Base-by-base conservation (phyloP, 306 rosid species). In the Sindora glabra region DNA sequence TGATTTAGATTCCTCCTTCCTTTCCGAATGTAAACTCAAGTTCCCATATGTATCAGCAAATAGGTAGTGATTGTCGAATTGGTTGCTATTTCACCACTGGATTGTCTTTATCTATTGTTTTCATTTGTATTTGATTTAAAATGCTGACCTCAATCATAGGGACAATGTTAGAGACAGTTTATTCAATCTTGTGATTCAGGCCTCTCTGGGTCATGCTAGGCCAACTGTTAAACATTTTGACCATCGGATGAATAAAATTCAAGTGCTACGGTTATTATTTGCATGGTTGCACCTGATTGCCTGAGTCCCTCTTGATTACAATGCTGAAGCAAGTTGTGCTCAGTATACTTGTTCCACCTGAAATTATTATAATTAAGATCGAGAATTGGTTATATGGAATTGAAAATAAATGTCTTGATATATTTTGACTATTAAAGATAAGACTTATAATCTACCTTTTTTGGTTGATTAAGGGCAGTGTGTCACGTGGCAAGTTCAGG, bases 351-450 rank as follows among this genome's bases (percentile, higher is more conserved):
- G 10, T 39, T 27, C 27, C 4, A 23, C 10, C 60, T 54, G 22
- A 55, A 29, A 36, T 32, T 59, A 38, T 56, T 38, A 26, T 14
- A n/a, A n/a, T 44, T 3, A 16, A 8, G 53, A 15, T 24, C 36
- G 13, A n/a, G n/a, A n/a, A 26, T 57, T n/a, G 38, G 51, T 42
- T 41, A 38, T 42, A 57, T 41, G 33, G 49, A 64, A 47, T 47
- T 65, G 40, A 76, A 40, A 65, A 29, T n/a, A n/a, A n/a, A n/a
- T 65, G 34, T 59, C 39, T 38, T 41, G 51, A 44, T 33, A 8
- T 53, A 26, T 33, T 19, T 58, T 53, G 55, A 45, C 48, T n/a
- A 25, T 46, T n/a, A n/a, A n/a, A 24, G 17, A 42, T 42, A 8
- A 21, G 66, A 37, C 13, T 25, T 59, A 17, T 59, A 42, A 10